phyloP scores from a whole-genome alignment of 192 early-diverging fungal genomes.

The Phlyctochytrium arcticum region DNA sequence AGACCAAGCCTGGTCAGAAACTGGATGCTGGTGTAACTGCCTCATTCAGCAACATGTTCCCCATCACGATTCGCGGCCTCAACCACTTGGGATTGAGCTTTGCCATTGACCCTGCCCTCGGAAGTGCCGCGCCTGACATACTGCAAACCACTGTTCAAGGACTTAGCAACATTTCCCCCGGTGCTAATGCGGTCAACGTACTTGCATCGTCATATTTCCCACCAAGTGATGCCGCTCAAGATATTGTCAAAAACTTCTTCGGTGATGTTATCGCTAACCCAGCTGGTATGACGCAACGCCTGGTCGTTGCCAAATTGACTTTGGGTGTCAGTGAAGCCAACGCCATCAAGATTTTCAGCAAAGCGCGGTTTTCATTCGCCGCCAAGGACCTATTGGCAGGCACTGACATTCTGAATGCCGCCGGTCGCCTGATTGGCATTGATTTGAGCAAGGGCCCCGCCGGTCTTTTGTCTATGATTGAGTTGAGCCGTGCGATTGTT shows the following conservation, averaged over 20 bases:
- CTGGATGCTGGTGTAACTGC: conserved; percentile 10
- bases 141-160: neutral
- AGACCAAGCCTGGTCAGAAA: conserved; percentile 9
- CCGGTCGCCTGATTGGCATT: conserved; percentile 9
- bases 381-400: conserved; percentile 16
- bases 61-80: conserved; percentile 23
- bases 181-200: conserved; percentile 22
- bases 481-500: neutral
- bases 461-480: conserved; percentile 8
- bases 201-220: conserved; percentile 12
- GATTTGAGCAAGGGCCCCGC: conserved; percentile 1
- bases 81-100: conserved; percentile 16
- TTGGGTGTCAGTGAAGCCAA: conserved; percentile 24
- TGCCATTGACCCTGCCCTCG: conserved; percentile 1
- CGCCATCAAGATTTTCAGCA: conserved; percentile 17
- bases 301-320: conserved; percentile 8
- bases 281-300: neutral
- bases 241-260: conserved; percentile 19
- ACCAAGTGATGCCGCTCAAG: neutral
- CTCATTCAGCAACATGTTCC: conserved; percentile 13
- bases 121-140: neutral
- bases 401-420: neutral
- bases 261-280: conserved; percentile 4
- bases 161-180: conserved; percentile 5
- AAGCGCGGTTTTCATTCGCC: conserved; percentile 4